Percentiles rank a stretch among this genome's conserved stretches.
Conservation (phyloP, 352 stramenopile species). For the Phytopythium sindhum region DNA sequence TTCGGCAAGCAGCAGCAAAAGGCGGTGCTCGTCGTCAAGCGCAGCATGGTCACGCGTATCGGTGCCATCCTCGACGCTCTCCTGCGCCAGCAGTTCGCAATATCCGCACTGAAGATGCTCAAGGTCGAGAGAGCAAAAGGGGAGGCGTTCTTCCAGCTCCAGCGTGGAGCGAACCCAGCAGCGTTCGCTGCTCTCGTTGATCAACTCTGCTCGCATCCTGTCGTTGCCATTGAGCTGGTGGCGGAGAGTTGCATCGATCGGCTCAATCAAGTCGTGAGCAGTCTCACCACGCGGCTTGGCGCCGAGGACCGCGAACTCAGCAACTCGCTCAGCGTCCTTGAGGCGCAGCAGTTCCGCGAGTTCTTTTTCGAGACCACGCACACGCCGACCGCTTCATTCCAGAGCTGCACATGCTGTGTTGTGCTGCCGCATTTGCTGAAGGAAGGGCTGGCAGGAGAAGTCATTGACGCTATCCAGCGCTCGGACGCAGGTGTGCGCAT, state of each 20-base stretch:
- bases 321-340: constrained; percentile 41
- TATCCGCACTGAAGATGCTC: constrained; percentile 82
- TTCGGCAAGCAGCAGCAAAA: constrained; percentile 70
- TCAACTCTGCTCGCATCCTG: constrained; percentile 30
- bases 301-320: constrained; percentile 44
- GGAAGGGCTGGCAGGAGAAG: constrained; percentile 67
- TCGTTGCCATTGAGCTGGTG: constrained; percentile 76
- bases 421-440: constrained; percentile 93
- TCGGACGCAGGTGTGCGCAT: constrained; percentile 64
- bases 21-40: constrained; percentile 64
- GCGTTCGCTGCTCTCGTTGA: constrained; percentile 30
- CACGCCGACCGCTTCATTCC: constrained; percentile 65
- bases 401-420: constrained; percentile 91
- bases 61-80: constrained; percentile 54
- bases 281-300: constrained; percentile 39
- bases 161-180: constrained; percentile 19
- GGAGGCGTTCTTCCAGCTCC: constrained; percentile 52
- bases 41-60: constrained; percentile 41
- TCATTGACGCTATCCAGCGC: constrained; percentile 80
- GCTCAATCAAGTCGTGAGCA: constrained; percentile 48
- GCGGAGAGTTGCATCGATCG: constrained; percentile 66
- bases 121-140: constrained; percentile 39
- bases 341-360: constrained; percentile 50
- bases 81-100: constrained; percentile 59
- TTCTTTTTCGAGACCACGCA: constrained; percentile 65